These are phyloP conservation scores for Phytophthora rubi DNA, from an alignment of 352 stramenopile genomes.

Conservation along the genomic window DNA sequence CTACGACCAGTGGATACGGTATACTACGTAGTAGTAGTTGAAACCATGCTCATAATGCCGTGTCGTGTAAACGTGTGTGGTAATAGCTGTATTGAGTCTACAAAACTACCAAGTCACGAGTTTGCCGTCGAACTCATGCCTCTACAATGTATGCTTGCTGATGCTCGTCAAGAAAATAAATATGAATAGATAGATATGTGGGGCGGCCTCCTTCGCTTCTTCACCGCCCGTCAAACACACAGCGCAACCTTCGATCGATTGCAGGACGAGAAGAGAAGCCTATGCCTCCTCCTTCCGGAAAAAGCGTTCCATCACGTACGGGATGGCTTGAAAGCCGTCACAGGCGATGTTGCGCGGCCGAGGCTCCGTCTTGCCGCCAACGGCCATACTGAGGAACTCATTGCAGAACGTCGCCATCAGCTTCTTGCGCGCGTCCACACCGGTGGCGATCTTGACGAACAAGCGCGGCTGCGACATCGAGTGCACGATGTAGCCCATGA, in stretches of 20 bases:
- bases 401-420: conserved; percentile 57
- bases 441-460: conserved; percentile 49
- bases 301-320: conserved; percentile 53
- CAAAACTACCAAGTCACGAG: conserved; percentile 16
- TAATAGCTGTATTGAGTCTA: conserved; percentile 18
- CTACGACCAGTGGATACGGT: background rate
- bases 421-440: conserved; percentile 47
- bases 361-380: conserved; percentile 38
- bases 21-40: background rate
- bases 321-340: conserved; percentile 48
- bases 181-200: conserved; percentile 36
- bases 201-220: background rate
- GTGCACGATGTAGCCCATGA: conserved; percentile 64
- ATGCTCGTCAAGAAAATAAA: conserved; percentile 27
- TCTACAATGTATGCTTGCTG: background rate
- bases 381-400: conserved; percentile 52
- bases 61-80: background rate
- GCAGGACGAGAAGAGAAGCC: conserved; percentile 7
- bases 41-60: background rate
- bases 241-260: conserved; percentile 48
- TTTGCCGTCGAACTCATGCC: conserved; percentile 27
- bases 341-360: conserved; percentile 40
- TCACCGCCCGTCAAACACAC: conserved; percentile 2
- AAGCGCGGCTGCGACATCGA: conserved; percentile 57
- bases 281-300: conserved; percentile 38